A percentile compares a stretch with the other conserved stretches of the same genome.
Conservation (phyloP, 441 rosid genomes). For the Pelargonium fulgidum region DNA sequence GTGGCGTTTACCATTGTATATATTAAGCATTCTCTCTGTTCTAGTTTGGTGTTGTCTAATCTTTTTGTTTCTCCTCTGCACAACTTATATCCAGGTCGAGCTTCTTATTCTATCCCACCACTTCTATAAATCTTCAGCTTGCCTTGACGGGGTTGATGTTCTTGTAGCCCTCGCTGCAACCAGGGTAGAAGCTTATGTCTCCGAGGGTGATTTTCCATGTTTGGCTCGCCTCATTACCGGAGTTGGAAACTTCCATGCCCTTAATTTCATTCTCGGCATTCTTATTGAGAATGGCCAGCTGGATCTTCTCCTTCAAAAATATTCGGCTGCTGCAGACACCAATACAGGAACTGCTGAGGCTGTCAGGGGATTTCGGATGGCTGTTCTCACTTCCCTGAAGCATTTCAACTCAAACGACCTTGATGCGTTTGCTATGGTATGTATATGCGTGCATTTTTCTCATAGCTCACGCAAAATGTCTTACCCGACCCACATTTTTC, state of each 20-base stretch:
- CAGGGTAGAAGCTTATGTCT: constrained; percentile 86
- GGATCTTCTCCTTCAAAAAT: constrained; percentile 91
- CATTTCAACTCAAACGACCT: constrained; percentile 81
- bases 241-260: constrained; percentile 92
- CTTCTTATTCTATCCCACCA: constrained; percentile 95
- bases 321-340: constrained; percentile 83
- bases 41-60: constrained; percentile 4
- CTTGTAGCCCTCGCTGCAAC: constrained; percentile 96
- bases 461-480: neutral
- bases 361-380: constrained; percentile 93
- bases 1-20: neutral
- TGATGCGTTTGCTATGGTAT: constrained; percentile 93
- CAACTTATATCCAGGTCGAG: constrained; percentile 61
- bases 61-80: constrained; percentile 1
- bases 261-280: constrained; percentile 89
- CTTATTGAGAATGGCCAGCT: constrained; percentile 93
- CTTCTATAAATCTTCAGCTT: constrained; percentile 93
- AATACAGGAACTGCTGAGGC: constrained; percentile 76
- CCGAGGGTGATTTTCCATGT: constrained; percentile 93
- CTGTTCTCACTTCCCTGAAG: constrained; percentile 88
- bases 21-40: no score
- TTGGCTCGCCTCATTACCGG: constrained; percentile 91
- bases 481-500: no score
- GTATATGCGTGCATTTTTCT: constrained; percentile 24
- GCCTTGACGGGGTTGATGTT: constrained; percentile 99